Base-by-base conservation (phyloP, 768 basidiomycete species). In the Lactarius pseudohatsudake region DNA sequence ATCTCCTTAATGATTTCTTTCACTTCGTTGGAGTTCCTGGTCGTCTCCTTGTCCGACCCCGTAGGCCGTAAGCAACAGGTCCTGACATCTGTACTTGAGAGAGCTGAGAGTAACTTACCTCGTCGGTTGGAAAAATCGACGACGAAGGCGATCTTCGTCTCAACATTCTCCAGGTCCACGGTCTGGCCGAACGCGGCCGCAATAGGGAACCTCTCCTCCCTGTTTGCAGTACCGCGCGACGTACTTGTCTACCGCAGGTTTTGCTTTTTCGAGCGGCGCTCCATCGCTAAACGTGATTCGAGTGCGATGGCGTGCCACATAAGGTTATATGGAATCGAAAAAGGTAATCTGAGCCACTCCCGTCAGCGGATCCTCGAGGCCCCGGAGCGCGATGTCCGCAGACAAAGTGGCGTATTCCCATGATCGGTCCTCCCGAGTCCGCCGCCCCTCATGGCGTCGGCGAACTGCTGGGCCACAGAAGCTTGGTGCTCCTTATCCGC, bases 1-100 rank as follows among this genome's bases (percentile, higher is more conserved):
- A 66, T 36, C 16, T 54, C 65, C 50, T 62, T 8, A 11, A 28
- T 4, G 18, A 62, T 41, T 40, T 13, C 55, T 45, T 53, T 57
- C 34, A 60, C 38, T 15, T 62, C 38, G 16, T 58, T 22, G 18
- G 57, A 41, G 32, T 53, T 45, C 38, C 13, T 11, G 28, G 34
- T 8, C 4, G 1, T 16, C 34, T 57, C 57, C 54, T 62, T 34
- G 36, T 41, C 56, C 28, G n/a, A 13, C 43, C 34, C 28, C 1
- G 26, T 66, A 34, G 22, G 20, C 32, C 22, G 18, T 66, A 43
- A 32, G 36, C 40, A 54, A 20, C 20, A 32, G 16, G 15, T 38
- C 61, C 47, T 47, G 11, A 7, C 4, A 57, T 13, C 50, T 34
- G 20, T 22, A 28, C 3, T n/a, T n/a, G 26, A 26, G 26, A 34